Evolutionary conservation across 202 grass and related monocot genomes (phyloP), one percentile per base, ranked within the genome.

Genomic region (Setaria italica): DNA sequence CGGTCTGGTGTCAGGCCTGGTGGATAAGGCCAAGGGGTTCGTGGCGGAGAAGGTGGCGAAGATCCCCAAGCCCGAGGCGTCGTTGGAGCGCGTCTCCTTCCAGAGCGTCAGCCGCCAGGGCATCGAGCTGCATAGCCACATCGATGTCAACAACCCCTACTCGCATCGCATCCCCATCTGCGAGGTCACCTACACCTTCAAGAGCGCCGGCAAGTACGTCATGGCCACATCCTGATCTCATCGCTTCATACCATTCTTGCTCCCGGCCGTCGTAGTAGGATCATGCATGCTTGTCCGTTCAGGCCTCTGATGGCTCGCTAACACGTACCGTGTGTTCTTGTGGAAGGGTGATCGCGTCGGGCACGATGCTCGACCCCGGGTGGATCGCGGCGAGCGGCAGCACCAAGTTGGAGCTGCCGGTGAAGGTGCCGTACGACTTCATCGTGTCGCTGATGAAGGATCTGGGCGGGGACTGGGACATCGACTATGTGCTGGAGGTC

Each of bases 11-110:
- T 42, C 75, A 4, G 72, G 88, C 7, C 39, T 98, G n/a, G 6
- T 98, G 80, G 83, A 85, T 79, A 89, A 94, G 87, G 95, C 93
- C 11, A 94, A 95, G 88, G 88, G 60, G 41, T 92, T 98, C 75
- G 78, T 95, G 12, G 88, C 79, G n/a, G 91, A 94, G 33, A 98
- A 98, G 81, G 72, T 98, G 70, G 76, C 90, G 54, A 65, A 92
- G 19, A 48, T 95, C 25, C 77, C 80, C 15, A 95, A 95, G 88
- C 93, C 96, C 62, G 96, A 98, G 81, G 96, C 96, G 34, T 13
- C 82, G 25, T 90, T 98, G 60, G 86, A 92, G 6, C 64, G 80
- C 62, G 62, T 95, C 33, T 74, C 71, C 49, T 83, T 94, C 69
- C 88, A 80, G 82, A 60, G 85, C 78, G 49, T 95, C 64, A 92